Evolutionary conservation across 2,329 filamentous ascomycete species (phyloP).

Genomic region (Madurella mycetomatis): DNA sequence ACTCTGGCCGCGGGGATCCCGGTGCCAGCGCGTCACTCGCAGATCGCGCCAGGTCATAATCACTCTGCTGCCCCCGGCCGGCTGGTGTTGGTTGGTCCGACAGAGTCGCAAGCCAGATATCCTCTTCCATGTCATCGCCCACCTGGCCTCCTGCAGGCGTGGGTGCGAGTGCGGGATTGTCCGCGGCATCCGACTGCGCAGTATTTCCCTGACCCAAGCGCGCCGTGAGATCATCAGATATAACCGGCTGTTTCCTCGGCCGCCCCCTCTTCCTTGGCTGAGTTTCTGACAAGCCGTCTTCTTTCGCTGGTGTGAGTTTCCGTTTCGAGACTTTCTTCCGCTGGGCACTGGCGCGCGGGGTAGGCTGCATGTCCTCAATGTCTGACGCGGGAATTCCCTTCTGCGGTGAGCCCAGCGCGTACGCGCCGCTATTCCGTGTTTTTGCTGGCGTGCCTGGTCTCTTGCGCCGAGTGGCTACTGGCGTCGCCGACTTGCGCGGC

Average conservation of each 20-base stretch:
- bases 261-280: constrained; percentile 31
- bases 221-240: constrained; percentile 24
- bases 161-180: constrained; percentile 9
- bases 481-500: constrained; percentile 50
- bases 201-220: constrained; percentile 24
- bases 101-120: constrained; percentile 44
- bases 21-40: neutral
- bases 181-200: constrained; percentile 4
- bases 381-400: constrained; percentile 24
- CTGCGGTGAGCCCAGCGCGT: constrained; percentile 7
- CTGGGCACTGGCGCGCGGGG: constrained; percentile 20
- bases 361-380: constrained; percentile 30
- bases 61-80: constrained; percentile 8
- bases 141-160: neutral
- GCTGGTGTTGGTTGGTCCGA: constrained; percentile 29
- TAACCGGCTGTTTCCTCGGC: constrained; percentile 24
- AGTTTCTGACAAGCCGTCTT: constrained; percentile 19
- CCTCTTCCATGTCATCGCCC: constrained; percentile 31
- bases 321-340: constrained; percentile 22
- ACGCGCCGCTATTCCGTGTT: constrained; percentile 1
- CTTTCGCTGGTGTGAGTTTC: constrained; percentile 27
- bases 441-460: constrained; percentile 41
- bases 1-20: neutral
- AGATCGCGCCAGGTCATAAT: neutral
- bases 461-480: constrained; percentile 40